Evolutionary conservation across 495 filamentous ascomycete species (phyloP).

Genomic region (Xylaria longipes): DNA sequence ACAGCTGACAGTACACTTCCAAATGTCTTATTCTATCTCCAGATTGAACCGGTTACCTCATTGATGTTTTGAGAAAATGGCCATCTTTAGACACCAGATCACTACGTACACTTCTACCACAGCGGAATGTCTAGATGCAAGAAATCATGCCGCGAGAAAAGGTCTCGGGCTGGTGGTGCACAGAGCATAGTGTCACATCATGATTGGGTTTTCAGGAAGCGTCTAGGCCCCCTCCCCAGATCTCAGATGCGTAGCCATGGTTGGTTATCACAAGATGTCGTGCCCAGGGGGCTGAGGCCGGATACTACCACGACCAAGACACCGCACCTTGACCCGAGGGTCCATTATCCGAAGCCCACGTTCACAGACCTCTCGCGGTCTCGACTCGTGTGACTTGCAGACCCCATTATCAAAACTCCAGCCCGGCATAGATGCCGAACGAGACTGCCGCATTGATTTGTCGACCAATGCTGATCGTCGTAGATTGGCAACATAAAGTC

Average conservation of each 20-base stretch:
- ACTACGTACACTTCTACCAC: neutral
- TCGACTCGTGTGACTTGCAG: constrained; percentile 1
- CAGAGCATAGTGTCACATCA: neutral
- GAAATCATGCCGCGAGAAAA: neutral
- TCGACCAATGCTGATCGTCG: neutral
- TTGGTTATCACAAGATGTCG: constrained; percentile 1
- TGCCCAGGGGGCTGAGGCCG: constrained; percentile 10
- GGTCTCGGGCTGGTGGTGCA: neutral
- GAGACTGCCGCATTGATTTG: neutral
- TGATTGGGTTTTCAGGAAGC: constrained; percentile 1
- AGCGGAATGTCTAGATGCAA: neutral
- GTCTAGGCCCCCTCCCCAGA: constrained; percentile 15
- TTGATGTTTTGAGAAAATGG: neutral
- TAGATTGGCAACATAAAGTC: neutral
- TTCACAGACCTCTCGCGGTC: constrained; percentile 7
- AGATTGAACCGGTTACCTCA: neutral
- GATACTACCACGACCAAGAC: constrained; percentile 3
- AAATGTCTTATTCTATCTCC: neutral
- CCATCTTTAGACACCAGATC: neutral
- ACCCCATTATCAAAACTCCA: neutral
- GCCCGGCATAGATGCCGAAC: neutral
- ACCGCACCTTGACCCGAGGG: constrained; percentile 1
- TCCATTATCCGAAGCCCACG: constrained; percentile 5
- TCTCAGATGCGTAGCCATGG: neutral
- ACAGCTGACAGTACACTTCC: neutral